Percentiles rank a stretch among this genome's conserved stretches.
Conservation (phyloP, 2,329 filamentous ascomycete species). For the Neofusicoccum umdonicola region DNA sequence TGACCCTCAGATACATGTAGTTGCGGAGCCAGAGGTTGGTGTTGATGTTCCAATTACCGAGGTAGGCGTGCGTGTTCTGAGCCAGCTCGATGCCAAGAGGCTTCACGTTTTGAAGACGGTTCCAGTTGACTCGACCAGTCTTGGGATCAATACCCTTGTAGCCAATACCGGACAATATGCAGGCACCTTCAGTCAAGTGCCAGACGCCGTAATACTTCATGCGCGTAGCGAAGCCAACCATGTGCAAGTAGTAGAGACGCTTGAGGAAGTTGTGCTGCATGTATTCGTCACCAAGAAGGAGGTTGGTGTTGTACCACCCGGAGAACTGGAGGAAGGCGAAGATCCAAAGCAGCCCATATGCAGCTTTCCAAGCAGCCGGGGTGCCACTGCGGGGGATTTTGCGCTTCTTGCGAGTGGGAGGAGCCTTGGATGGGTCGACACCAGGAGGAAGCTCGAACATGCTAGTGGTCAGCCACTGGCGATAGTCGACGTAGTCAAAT, state of each 20-base stretch:
- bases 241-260: constrained; percentile 76
- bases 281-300: constrained; percentile 66
- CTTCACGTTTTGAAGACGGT: constrained; percentile 85
- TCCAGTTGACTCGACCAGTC: constrained; percentile 84
- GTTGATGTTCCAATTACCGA: constrained; percentile 97
- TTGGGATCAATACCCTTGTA: constrained; percentile 88
- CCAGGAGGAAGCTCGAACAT: constrained; percentile 87
- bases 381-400: constrained; percentile 88
- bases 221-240: constrained; percentile 77
- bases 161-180: constrained; percentile 88
- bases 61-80: constrained; percentile 88
- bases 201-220: constrained; percentile 98
- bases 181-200: constrained; percentile 88
- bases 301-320: constrained; percentile 61
- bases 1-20: constrained; percentile 93
- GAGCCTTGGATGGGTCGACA: constrained; percentile 79
- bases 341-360: constrained; percentile 75
- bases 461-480: constrained; percentile 84
- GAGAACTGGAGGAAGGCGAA: constrained; percentile 72
- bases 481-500: constrained; percentile 93
- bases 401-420: constrained; percentile 82
- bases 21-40: constrained; percentile 96
- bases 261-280: constrained; percentile 66
- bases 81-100: constrained; percentile 83
- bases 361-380: constrained; percentile 76